Base-by-base conservation (phyloP, 371 early-diverging fungal genomes). In the Conidiobolus incongruus region DNA sequence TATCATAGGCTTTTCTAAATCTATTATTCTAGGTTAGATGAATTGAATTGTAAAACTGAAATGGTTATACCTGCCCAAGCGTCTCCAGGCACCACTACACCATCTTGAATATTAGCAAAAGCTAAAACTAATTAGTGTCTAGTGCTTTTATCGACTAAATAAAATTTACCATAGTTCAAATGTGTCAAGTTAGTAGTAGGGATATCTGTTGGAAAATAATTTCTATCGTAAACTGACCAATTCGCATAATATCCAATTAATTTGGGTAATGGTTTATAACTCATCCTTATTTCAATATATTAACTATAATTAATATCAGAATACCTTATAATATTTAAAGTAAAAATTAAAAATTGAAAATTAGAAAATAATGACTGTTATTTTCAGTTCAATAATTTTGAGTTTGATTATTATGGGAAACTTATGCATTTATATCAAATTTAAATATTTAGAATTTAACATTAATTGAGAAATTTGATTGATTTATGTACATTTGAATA, bases 51-150 rank as follows among this genome's bases (percentile, higher is more conserved):
- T 26, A 31, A 26, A 40, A 3, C 19, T 29, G n/a, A n/a, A n/a
- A n/a, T n/a, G n/a, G n/a, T n/a, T n/a, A n/a, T n/a, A 43, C 43
- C 43, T 17, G 34, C 34, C 43, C 43, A 31, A 4, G 34, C 19
- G 20, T 43, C 34, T 16, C 39, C 23, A 5, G 21, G 4, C 11
- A 21, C 39, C 11, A 38, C n/a, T 23, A 19, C 23, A 20, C 39
- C 39, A 19, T 38, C 39, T 19, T 24, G 2, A 6, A 22, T 38
- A 20, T 38, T 23, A 5, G 39, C 20, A 13, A 31, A 17, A 11
- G 34, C 23, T 31, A 11, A 20, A 37, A n/a, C n/a, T n/a, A n/a
- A n/a, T n/a, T 20, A 21, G 16, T 6, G 21, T 20, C 11, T 39
- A 19, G 7, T 12, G n/a, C 21, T 32, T 2, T 22, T 13, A 20